Base-by-base conservation (phyloP, 2,329 filamentous ascomycete species). In the Fusarium lateritium region DNA sequence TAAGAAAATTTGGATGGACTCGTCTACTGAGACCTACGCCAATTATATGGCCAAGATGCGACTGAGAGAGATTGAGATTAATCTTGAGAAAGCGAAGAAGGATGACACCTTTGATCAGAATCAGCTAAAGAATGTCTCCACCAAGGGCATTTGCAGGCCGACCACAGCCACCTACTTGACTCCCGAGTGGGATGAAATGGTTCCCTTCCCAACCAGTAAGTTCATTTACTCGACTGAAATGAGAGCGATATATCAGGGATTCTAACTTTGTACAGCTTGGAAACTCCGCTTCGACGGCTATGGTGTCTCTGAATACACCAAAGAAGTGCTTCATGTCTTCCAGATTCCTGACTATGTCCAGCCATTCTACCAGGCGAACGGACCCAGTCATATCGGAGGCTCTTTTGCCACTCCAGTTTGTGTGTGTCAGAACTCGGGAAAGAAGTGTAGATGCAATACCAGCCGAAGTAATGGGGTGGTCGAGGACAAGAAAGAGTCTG, bases 131-230 rank as follows among this genome's bases (percentile, higher is more conserved):
- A 46, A 21, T 0, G 40, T 63, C 9, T 67, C 49, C 21, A 45
- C 40, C 1, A 43, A 44, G 2, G 36, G 46, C 28, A 60, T 58
- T 33, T 44, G 64, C 33, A 62, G 49, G 38, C 66, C 63, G 11
- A 39, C 47, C 15, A 54, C 64, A 24, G 57, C 65, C 14, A 72
- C 71, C 2, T 73, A 72, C 13, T 53, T 74, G 4, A 72, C 68
- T 2, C 56, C 65, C 1, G 58, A 60, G 10, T 72, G 70, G 68
- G 72, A 71, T 46, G 66, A 73, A 38, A 65, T 74, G 47, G 40
- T 74, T 4, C 68, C 72, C 5, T 73, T 72, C 64, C 70, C 61
- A 3, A 62, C 47, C 3, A 66, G 62, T 67, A 59, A 59, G 61
- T 38, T 26, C n/a, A 8, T 10, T 13, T 3, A 17, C 11, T 19